Conservation (phyloP, 129 eudicot genomes). For the Oenanthe sinensis region DNA sequence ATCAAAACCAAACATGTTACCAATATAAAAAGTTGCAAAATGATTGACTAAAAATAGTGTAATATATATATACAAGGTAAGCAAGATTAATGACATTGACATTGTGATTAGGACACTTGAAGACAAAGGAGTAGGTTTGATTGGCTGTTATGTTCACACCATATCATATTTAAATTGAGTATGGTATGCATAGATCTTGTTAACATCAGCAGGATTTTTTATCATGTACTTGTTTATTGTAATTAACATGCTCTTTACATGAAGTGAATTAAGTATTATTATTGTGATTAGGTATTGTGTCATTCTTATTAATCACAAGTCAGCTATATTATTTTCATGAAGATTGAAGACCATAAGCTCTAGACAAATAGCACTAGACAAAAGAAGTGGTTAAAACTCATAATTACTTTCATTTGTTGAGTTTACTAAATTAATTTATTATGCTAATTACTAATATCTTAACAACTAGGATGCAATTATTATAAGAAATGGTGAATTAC, state of each 20-base stretch:
- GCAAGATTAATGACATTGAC: neutral
- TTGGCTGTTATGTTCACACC: neutral
- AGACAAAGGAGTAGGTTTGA: conserved; percentile 19
- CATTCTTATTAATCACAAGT: conserved; percentile 1
- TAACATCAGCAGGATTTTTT: conserved; percentile 15
- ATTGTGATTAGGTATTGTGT: conserved; percentile 1
- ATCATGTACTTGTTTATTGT: neutral
- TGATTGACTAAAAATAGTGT: neutral
- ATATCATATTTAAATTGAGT: neutral
- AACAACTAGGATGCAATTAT: neutral
- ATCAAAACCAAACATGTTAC: neutral
- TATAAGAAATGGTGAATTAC: neutral
- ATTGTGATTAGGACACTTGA: neutral
- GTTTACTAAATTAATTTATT: neutral
- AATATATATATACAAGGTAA: neutral
- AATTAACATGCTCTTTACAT: neutral
- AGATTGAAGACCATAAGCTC: neutral
- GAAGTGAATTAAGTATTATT: neutral
- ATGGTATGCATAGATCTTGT: neutral
- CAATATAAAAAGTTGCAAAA: neutral
- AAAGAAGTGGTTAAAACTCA: neutral
- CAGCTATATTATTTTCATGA: conserved; percentile 4
- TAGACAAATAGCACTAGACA: neutral
- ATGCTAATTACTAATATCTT: neutral
- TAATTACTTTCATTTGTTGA: neutral